Conservation (phyloP, 164 flowering plant genomes). For the Umbellularia californica region DNA sequence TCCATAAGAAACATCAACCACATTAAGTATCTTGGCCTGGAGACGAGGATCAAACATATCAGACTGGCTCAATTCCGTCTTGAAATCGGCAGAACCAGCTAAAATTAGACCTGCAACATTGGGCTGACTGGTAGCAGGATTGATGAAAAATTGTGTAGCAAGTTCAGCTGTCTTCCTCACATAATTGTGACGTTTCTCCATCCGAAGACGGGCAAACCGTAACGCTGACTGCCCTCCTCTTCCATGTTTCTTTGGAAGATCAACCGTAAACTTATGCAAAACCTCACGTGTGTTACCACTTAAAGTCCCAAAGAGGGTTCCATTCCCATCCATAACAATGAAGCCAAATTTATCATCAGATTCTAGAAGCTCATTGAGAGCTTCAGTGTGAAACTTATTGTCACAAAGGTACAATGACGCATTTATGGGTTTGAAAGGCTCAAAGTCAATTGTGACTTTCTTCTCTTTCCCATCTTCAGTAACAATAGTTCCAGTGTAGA, state of each 20-base stretch:
- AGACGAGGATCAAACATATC: conserved; percentile 19
- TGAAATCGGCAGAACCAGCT: conserved; percentile 17
- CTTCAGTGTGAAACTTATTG: conserved; percentile 16
- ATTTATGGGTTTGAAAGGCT: conserved; percentile 15
- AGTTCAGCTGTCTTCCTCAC: conserved; percentile 17
- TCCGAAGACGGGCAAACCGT: conserved; percentile 15
- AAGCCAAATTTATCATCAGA: conserved; percentile 17
- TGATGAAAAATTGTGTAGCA: conserved; percentile 14
- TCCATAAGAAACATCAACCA: conserved; percentile 19
- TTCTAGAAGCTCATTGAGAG: conserved; percentile 11
- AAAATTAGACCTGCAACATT: conserved; percentile 14
- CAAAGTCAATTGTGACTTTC: conserved; percentile 15
- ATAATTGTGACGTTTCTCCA: conserved; percentile 17
- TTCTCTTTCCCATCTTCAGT: conserved; percentile 17
- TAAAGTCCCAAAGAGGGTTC: conserved; percentile 14
- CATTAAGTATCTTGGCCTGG: conserved; percentile 16
- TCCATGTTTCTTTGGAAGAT: conserved; percentile 15
- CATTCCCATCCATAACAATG: conserved; percentile 19
- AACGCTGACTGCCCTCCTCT: conserved; percentile 18
- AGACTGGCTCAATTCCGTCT: conserved; percentile 13
- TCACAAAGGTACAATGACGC: conserved; percentile 14
- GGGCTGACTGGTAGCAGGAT: conserved; percentile 17
- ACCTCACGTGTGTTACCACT: conserved; percentile 16
- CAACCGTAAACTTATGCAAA: conserved; percentile 13
- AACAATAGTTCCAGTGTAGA: conserved; percentile 13